Percentiles rank a stretch among this genome's conserved stretches.
Evolutionary conservation across 78 protist species (phyloP).

Genomic region (slime mould (Dictyostelium discoideum)): DNA sequence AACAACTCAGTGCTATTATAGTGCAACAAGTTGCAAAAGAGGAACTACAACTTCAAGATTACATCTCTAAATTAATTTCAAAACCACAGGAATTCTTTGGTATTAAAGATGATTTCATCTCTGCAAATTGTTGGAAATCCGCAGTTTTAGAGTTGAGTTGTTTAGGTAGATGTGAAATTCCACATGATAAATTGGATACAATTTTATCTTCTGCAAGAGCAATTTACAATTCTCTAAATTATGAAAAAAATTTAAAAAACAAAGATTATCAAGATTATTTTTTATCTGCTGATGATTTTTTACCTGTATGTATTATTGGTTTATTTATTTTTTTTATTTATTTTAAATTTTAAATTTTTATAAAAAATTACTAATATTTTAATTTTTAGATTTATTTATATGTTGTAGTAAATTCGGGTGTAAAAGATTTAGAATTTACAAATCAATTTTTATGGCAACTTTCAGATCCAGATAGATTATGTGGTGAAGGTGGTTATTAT

Average conservation of each 20-base stretch:
- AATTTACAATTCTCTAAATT: constrained; percentile 54
- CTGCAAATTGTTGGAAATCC: constrained; percentile 65
- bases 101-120: constrained; percentile 54
- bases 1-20: constrained; percentile 1
- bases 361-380: neutral
- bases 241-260: constrained; percentile 38
- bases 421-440: constrained; percentile 57
- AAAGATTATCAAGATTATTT: constrained; percentile 41
- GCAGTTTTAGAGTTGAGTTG: constrained; percentile 42
- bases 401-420: constrained; percentile 66
- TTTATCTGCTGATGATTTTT: constrained; percentile 67
- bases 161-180: constrained; percentile 50
- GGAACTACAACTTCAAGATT: constrained; percentile 30
- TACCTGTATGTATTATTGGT: constrained; percentile 30
- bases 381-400: constrained; percentile 51
- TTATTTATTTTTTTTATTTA: neutral
- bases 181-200: constrained; percentile 58
- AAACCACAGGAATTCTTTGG: constrained; percentile 69
- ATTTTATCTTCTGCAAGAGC: constrained; percentile 61
- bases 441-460: constrained; percentile 75
- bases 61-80: neutral
- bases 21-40: constrained; percentile 47
- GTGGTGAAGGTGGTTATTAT: constrained; percentile 80
- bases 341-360: neutral
- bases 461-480: constrained; percentile 59